A percentile compares a stretch with the other conserved stretches of the same genome.
Evolutionary conservation across 495 filamentous ascomycete species (phyloP).

Genomic region (Penicillium diatomitis): DNA sequence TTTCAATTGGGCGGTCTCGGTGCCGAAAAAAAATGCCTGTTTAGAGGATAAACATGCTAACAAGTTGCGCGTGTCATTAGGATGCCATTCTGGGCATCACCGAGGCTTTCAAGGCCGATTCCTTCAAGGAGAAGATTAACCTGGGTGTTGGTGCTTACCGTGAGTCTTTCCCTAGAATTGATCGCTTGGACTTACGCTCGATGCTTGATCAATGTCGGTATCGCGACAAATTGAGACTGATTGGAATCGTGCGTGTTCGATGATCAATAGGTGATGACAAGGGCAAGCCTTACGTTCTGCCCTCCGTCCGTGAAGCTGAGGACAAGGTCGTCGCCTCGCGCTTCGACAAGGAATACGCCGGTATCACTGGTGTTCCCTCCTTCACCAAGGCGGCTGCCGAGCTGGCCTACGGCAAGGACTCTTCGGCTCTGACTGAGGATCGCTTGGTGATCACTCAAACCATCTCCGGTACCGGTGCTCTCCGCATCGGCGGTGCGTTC

Average conservation of each 20-base stretch:
- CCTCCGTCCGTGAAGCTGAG: conserved; percentile 84
- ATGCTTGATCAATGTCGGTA: too few species aligned
- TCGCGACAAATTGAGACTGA: conserved; percentile 2
- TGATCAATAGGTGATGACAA: conserved; percentile 63
- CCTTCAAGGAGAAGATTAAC: conserved; percentile 90
- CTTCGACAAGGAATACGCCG: conserved; percentile 95
- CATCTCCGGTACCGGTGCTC: conserved; percentile 94
- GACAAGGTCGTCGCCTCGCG: conserved; percentile 67
- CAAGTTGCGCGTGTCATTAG: conserved; percentile 15
- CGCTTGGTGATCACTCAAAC: conserved; percentile 90
- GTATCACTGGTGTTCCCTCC: conserved; percentile 87
- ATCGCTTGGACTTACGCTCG: neutral
- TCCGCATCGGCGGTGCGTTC: conserved; percentile 92
- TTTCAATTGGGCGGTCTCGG: too few species aligned
- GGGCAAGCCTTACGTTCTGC: conserved; percentile 95
- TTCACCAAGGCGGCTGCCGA: conserved; percentile 88
- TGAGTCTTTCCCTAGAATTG: conserved; percentile 15
- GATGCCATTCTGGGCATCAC: conserved; percentile 94
- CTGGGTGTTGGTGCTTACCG: conserved; percentile 61
- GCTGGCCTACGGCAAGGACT: conserved; percentile 81
- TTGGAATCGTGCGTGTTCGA: neutral
- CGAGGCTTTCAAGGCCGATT: conserved; percentile 97
- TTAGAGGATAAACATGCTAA: conserved; percentile 19
- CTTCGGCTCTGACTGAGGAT: conserved; percentile 61
- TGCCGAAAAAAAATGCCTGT: too few species aligned